These are phyloP conservation scores for Sphaerulina populicola DNA, from an alignment of 2,329 filamentous ascomycete species.

Conservation along the genomic window DNA sequence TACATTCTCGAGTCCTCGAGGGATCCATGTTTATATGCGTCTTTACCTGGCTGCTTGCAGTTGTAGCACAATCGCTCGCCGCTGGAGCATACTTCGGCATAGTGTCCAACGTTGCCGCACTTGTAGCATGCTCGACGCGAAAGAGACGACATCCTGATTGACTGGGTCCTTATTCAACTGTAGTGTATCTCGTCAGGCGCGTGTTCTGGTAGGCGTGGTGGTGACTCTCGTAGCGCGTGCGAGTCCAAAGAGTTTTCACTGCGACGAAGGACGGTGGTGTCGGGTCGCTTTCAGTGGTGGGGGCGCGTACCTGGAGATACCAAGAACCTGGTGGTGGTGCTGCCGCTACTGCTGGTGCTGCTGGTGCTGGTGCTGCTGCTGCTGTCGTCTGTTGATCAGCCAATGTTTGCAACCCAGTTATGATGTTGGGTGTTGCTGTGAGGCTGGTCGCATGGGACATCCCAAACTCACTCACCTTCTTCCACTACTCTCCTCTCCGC, in stretches of 20 bases:
- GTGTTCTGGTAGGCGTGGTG: constrained; percentile 1
- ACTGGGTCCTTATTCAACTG: constrained; percentile 13
- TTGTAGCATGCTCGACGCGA: constrained; percentile 49
- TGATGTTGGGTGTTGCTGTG: not conserved
- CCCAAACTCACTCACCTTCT: not conserved
- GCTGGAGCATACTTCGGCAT: constrained; percentile 87
- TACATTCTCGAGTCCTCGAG: constrained; percentile 29
- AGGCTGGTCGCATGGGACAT: not conserved
- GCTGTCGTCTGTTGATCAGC: constrained; percentile 9
- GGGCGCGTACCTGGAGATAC: constrained; percentile 20
- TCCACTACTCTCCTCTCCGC: constrained; percentile 8
- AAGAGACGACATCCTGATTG: constrained; percentile 44
- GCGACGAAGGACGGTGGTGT: not conserved
- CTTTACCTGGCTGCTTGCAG: constrained; percentile 79
- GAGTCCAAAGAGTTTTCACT: constrained; percentile 13
- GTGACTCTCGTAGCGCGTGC: not conserved
- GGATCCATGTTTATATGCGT: not conserved
- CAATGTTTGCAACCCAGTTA: not conserved
- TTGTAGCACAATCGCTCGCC: constrained; percentile 99
- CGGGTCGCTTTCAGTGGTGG: constrained; percentile 1
- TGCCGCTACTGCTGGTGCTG: not conserved
- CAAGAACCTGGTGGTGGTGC: constrained; percentile 11
- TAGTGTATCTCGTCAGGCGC: constrained; percentile 12
- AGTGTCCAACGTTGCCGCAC: constrained; percentile 48
- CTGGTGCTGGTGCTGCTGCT: too few relatives aligned